A percentile compares a stretch with the other conserved stretches of the same genome.
Conservation (phyloP, 208 protist genomes). For the Perkinsela sp. region DNA sequence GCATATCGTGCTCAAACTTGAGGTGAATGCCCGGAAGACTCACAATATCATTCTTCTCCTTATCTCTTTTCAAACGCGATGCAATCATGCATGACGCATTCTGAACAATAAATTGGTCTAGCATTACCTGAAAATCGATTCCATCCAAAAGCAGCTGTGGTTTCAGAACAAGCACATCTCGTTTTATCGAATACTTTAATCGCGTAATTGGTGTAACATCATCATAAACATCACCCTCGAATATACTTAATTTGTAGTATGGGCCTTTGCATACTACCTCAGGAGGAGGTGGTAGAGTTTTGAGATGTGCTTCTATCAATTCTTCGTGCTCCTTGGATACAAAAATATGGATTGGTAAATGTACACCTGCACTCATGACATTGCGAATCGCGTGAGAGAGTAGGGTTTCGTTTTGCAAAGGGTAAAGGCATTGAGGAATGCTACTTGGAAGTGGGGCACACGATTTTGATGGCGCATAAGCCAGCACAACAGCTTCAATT, state of each 20-base stretch:
- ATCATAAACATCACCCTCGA: neutral
- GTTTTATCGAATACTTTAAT: neutral
- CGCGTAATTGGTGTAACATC: neutral
- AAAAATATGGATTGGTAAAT: neutral
- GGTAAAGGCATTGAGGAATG: too few relatives aligned
- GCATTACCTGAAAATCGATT: too few relatives aligned
- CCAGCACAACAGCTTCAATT: too few relatives aligned
- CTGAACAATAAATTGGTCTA: too few relatives aligned
- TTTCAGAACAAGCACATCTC: neutral
- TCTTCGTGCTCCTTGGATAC: neutral
- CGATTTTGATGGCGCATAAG: too few relatives aligned
- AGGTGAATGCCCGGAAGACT: neutral
- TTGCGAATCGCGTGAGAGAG: neutral
- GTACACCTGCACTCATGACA: neutral
- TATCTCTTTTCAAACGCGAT: neutral
- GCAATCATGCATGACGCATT: too few relatives aligned
- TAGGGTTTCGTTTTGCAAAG: too few relatives aligned
- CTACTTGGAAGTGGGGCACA: too few relatives aligned
- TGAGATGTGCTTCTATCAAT: neutral
- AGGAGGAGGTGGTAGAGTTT: neutral
- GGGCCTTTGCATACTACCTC: neutral
- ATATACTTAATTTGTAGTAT: neutral
- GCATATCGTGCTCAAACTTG: neutral
- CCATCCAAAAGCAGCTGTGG: neutral
- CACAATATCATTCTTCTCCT: neutral